phyloP scores from a whole-genome alignment of 2,329 filamentous ascomycete genomes.

The Gaeumannomyces tritici region DNA sequence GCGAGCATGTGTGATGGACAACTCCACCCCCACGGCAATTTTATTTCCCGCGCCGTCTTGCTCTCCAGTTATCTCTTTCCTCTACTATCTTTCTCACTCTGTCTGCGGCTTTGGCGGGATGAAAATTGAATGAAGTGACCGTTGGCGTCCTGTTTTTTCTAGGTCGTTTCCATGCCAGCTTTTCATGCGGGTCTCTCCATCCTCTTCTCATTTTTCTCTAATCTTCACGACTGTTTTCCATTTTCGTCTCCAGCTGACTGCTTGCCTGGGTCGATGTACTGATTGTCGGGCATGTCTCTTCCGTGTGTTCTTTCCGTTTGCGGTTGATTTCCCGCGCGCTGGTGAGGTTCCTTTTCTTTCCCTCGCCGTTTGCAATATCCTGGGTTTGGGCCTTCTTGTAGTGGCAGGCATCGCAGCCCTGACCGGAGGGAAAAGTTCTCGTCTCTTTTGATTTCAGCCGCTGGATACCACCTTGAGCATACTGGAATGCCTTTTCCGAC shows the following conservation, averaged over 20 bases:
- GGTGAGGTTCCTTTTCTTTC: neutral
- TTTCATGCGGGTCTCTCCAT: neutral
- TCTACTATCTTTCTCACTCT: neutral
- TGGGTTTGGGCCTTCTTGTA: slow-evolving; percentile 4
- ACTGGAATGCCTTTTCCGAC: slow-evolving; percentile 9
- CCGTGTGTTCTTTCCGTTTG: neutral
- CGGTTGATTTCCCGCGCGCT: neutral
- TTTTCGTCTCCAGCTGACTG: neutral
- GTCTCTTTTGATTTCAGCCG: slow-evolving; percentile 13
- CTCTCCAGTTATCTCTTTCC: neutral
- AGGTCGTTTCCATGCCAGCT: neutral
- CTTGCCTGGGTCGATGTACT: neutral
- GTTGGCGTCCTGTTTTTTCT: neutral
- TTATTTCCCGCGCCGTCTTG: neutral
- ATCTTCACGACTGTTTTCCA: neutral
- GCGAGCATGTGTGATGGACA: neutral
- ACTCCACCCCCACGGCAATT: neutral
- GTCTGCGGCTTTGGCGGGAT: neutral
- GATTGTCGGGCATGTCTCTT: neutral
- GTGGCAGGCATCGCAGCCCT: slow-evolving; percentile 4
- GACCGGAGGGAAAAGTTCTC: slow-evolving; percentile 9
- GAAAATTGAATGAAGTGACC: neutral
- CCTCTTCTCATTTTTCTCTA: neutral
- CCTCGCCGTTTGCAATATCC: slow-evolving; percentile 5
- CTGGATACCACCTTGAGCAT: slow-evolving; percentile 19